Conservation (phyloP, 805 yeast species). For the Candida morakotiae region DNA sequence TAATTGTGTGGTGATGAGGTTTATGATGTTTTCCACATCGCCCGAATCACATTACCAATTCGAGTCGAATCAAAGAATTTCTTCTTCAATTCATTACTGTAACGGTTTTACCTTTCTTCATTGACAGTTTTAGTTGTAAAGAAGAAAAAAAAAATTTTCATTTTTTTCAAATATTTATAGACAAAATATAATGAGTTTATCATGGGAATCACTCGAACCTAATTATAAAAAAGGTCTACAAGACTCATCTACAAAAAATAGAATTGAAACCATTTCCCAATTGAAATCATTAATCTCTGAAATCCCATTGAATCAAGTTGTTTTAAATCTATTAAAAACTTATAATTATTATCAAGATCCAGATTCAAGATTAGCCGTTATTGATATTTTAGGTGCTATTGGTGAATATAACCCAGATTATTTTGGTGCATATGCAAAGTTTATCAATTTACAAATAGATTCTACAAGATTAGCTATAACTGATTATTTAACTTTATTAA, state of each 20-base stretch:
- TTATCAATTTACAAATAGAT: conserved; percentile 29
- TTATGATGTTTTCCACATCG: conserved; percentile 54
- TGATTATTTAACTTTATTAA: conserved; percentile 53
- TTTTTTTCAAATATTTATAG: conserved; percentile 1
- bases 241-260: conserved; percentile 32
- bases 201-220: conserved; percentile 23
- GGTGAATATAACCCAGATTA: conserved; percentile 27
- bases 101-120: conserved; percentile 47
- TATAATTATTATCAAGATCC: conserved; percentile 50
- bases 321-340: conserved; percentile 39
- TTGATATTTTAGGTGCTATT: conserved; percentile 34
- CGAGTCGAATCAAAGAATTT: conserved; percentile 12
- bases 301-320: conserved; percentile 16
- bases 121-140: conserved; percentile 58
- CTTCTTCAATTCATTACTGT: conserved; percentile 22
- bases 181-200: neutral
- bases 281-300: conserved; percentile 23
- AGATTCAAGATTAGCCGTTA: conserved; percentile 42
- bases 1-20: conserved; percentile 43
- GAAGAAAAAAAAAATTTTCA: conserved; percentile 26
- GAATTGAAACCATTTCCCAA: conserved; percentile 31
- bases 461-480: conserved; percentile 45
- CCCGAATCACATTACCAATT: conserved; percentile 25
- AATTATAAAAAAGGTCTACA: conserved; percentile 17
- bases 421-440: conserved; percentile 33